phyloP scores from a whole-genome alignment of 1,284 basidiomycete genomes.

The Stygiomarasmius scandens region DNA sequence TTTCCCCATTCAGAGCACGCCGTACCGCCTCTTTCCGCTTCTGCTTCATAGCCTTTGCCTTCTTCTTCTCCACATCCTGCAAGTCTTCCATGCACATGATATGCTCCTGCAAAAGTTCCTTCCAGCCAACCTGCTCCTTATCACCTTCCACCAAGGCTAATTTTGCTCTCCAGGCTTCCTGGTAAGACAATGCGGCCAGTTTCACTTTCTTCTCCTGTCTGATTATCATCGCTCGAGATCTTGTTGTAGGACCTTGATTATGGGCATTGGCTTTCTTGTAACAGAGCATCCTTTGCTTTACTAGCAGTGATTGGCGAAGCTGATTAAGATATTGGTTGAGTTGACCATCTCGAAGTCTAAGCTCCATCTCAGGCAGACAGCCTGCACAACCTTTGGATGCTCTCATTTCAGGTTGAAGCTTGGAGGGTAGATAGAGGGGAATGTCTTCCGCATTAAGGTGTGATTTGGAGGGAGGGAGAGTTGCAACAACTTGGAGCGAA shows the following conservation, averaged over 20 bases:
- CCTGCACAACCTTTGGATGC: too few species aligned
- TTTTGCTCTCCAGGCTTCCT: background rate
- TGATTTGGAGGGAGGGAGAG: too few species aligned
- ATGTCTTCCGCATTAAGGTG: too few species aligned
- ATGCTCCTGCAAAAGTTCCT: background rate
- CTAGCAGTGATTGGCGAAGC: background rate
- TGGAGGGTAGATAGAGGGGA: too few species aligned
- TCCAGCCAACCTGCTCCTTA: background rate
- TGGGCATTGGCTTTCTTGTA: background rate
- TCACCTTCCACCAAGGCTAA: background rate
- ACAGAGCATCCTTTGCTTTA: background rate
- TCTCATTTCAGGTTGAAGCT: too few species aligned
- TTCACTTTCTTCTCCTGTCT: conserved; percentile 7
- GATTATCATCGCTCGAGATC: background rate
- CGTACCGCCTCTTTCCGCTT: background rate
- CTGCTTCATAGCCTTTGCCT: background rate
- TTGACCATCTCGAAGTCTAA: conserved; percentile 5
- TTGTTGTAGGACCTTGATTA: background rate
- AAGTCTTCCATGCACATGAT: background rate
- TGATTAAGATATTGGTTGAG: background rate
- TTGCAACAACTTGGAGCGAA: too few species aligned
- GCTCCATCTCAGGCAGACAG: background rate
- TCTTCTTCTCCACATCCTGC: background rate
- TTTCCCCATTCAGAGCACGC: background rate
- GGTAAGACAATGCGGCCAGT: background rate